Evolutionary conservation across 1,284 basidiomycete species (phyloP), one percentile per base, ranked within the genome.

Genomic region (Ceratobasidium sp.): DNA sequence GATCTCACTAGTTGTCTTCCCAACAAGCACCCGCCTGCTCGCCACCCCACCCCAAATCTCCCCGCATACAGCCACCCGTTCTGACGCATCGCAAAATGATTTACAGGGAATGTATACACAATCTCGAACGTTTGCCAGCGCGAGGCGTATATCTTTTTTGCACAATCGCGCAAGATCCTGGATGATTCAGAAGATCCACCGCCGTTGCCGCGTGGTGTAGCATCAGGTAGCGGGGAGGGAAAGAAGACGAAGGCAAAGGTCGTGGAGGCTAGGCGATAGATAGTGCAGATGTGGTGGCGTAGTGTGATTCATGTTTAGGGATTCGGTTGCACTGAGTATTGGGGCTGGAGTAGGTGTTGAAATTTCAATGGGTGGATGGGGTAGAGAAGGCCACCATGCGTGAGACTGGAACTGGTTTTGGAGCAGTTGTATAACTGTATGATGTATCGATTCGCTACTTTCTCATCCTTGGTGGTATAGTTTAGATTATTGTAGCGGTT

Each of bases 111-210:
- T 81, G 87, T 87, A 9, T 99, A 98, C 81, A 88, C 88, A 70
- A 94, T 99, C 79, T 87, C 92, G 78, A 98, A 98, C 81, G 90
- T 96, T 26, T 89, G 88, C 23, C 86, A 91, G 50, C 87, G 93
- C 38, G 90, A 92, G 63, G 92, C 91, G 14, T 89, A 88, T 77
- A 81, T 99, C 8, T 97, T 97, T 83, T 99, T 98, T 82, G 91
- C 95, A 0, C 97, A 98, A 83, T 92, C 93, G 0, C 88, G 95
- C 46, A 93, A 93, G 81, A 83, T 93, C 67, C 81, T 82, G 8
- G 80, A 78, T 6, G 82, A 79, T 35, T 83, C 85, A 63, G 78
- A 76, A 28, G 82, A 83, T 32, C 74, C 76, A 41, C 47, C 61
- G 26, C 54, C 69, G 28, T 54, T 64, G 3, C 61, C 61, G 7